phyloP scores from a whole-genome alignment of 1,284 basidiomycete species.

The Pterula multifida region DNA sequence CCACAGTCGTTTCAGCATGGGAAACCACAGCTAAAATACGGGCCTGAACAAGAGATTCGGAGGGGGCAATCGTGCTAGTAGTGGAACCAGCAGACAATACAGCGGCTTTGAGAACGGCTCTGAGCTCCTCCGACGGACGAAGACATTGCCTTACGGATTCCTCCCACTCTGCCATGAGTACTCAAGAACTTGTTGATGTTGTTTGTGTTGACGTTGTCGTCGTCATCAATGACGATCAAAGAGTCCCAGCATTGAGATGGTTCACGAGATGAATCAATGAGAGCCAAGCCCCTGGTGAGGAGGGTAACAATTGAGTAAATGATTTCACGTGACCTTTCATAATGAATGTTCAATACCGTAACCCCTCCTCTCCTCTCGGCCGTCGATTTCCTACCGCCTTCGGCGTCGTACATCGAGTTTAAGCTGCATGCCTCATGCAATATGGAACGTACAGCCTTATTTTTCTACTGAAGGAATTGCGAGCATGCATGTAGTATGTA shows the following conservation, averaged over 20 bases:
- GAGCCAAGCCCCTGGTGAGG: too few relatives aligned
- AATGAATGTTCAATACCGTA: too few relatives aligned
- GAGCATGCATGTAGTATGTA: too few relatives aligned
- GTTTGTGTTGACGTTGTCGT: neutral
- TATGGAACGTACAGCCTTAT: too few relatives aligned
- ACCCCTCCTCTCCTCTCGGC: too few relatives aligned
- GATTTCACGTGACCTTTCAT: too few relatives aligned
- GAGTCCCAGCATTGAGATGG: constrained; percentile 28
- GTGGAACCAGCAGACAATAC: neutral
- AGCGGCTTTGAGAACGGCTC: neutral
- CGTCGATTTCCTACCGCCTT: too few relatives aligned
- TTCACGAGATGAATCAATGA: too few relatives aligned
- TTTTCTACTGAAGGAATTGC: too few relatives aligned
- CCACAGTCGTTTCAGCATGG: neutral
- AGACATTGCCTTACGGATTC: neutral
- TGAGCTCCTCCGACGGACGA: neutral
- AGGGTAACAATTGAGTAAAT: too few relatives aligned
- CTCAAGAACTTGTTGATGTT: neutral
- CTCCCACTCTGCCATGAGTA: neutral
- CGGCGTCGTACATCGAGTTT: too few relatives aligned
- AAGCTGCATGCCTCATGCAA: too few relatives aligned
- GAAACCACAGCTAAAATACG: neutral
- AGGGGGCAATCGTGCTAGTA: neutral
- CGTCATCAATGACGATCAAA: neutral
- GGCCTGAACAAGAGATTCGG: neutral